Percentiles rank a stretch among this genome's conserved stretches.
Evolutionary conservation across 306 rosid genomes (phyloP).

Genomic region (Boehmeria nivea): DNA sequence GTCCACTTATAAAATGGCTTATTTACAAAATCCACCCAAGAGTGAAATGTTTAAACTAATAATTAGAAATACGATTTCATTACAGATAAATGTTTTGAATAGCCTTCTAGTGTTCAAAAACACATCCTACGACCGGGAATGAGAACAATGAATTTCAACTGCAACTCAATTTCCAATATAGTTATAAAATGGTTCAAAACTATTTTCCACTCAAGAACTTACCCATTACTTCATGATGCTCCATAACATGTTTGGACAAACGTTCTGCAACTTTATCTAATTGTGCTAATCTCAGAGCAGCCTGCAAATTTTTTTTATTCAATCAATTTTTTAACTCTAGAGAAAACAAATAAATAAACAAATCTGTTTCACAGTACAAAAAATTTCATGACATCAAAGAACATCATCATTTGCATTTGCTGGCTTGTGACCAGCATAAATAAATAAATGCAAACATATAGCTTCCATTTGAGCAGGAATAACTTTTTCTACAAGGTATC

Average conservation of each 20-base stretch:
- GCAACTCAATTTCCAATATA: background rate
- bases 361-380: background rate
- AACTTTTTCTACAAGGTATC: too few relatives aligned
- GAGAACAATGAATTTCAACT: too few relatives aligned
- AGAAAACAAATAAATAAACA: background rate
- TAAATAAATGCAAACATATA: too few relatives aligned
- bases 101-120: too few relatives aligned
- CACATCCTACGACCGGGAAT: too few relatives aligned
- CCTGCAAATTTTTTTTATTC: conserved; percentile 33
- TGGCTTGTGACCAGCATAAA: background rate
- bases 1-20: too few relatives aligned
- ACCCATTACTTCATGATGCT: conserved; percentile 99
- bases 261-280: conserved; percentile 86
- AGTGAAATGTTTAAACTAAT: too few relatives aligned
- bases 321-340: background rate
- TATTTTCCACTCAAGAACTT: conserved; percentile 35
- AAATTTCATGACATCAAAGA: conserved; percentile 3
- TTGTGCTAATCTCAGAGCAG: conserved; percentile 81
- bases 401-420: background rate
- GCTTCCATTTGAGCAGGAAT: too few relatives aligned
- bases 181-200: background rate
- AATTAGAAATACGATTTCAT: too few relatives aligned
- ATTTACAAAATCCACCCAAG: too few relatives aligned
- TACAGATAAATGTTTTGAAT: too few relatives aligned
- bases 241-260: conserved; percentile 87